A percentile compares a stretch with the other conserved stretches of the same genome.
phyloP scores from a whole-genome alignment of 2,329 filamentous ascomycete species.

The Aspergillus cejpii region DNA sequence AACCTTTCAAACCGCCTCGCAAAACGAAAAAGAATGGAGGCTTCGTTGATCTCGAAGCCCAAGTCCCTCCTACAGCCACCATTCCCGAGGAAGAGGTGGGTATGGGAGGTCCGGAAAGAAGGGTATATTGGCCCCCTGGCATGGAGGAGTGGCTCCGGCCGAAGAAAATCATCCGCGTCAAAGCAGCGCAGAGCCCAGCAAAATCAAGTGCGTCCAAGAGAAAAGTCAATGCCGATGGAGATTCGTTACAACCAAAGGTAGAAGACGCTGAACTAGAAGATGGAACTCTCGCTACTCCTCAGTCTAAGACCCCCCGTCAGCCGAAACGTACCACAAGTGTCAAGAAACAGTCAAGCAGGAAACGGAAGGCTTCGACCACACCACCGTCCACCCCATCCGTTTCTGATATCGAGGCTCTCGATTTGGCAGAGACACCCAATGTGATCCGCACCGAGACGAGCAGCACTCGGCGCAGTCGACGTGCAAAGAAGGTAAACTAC shows the following conservation, averaged over 20 bases:
- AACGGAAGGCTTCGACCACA: conserved; percentile 27
- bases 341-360: conserved; percentile 20
- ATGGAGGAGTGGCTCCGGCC: conserved; percentile 88
- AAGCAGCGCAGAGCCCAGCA: conserved; percentile 16
- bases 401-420: conserved; percentile 19
- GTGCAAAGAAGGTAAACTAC: conserved; percentile 32
- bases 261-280: conserved; percentile 6
- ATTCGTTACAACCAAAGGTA: background rate
- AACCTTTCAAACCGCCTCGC: conserved; percentile 45
- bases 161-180: conserved; percentile 51
- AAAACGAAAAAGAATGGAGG: conserved; percentile 43
- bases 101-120: conserved; percentile 75
- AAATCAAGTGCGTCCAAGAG: conserved; percentile 17
- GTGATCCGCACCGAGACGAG: conserved; percentile 6
- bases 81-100: conserved; percentile 64
- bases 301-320: conserved; percentile 10
- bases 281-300: conserved; percentile 14
- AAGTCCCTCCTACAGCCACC: conserved; percentile 38
- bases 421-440: conserved; percentile 8
- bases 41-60: conserved; percentile 39
- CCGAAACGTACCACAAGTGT: conserved; percentile 8
- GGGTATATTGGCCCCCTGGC: conserved; percentile 85
- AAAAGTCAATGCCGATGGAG: conserved; percentile 7
- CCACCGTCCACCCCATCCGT: conserved; percentile 22
- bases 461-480: conserved; percentile 25